Evolutionary conservation across 2,329 filamentous ascomycete genomes (phyloP).

Genomic region (Aspergillus sclerotialis): DNA sequence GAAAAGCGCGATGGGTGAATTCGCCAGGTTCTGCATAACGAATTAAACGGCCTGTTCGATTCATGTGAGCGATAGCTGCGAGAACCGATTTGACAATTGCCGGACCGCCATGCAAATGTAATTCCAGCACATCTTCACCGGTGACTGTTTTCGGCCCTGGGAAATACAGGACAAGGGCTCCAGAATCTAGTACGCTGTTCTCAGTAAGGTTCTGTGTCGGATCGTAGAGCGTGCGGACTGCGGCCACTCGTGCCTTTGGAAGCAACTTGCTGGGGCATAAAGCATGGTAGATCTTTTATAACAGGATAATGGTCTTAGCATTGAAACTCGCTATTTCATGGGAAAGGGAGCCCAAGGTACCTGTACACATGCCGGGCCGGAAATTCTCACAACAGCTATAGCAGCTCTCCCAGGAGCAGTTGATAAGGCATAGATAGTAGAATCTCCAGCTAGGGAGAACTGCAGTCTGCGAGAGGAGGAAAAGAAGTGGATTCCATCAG

Average conservation of each 20-base stretch:
- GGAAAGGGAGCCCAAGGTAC: conserved; percentile 36
- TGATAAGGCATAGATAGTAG: conserved; percentile 86
- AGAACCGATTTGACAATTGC: conserved; percentile 86
- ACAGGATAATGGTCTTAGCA: too few species aligned
- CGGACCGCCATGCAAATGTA: conserved; percentile 88
- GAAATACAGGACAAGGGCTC: conserved; percentile 76
- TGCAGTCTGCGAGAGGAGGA: conserved; percentile 9
- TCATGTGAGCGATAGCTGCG: conserved; percentile 57
- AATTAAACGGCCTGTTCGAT: conserved; percentile 6
- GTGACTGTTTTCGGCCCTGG: conserved; percentile 76
- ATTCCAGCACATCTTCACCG: conserved; percentile 83
- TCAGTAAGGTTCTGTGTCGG: conserved; percentile 36
- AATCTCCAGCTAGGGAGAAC: conserved; percentile 22
- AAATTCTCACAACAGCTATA: conserved; percentile 84
- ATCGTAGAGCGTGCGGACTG: conserved; percentile 67
- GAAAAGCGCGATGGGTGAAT: conserved; percentile 87
- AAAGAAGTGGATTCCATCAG: conserved; percentile 13
- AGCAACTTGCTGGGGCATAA: conserved; percentile 51
- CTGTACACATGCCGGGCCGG: conserved; percentile 66
- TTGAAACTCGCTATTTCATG: not conserved
- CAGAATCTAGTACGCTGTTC: conserved; percentile 59
- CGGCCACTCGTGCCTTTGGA: conserved; percentile 58
- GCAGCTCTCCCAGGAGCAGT: conserved; percentile 79
- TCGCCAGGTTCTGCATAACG: conserved; percentile 92
- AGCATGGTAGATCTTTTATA: conserved; percentile 59